Conservation (phyloP, 129 eudicot species). For the Lactuca saligna region DNA sequence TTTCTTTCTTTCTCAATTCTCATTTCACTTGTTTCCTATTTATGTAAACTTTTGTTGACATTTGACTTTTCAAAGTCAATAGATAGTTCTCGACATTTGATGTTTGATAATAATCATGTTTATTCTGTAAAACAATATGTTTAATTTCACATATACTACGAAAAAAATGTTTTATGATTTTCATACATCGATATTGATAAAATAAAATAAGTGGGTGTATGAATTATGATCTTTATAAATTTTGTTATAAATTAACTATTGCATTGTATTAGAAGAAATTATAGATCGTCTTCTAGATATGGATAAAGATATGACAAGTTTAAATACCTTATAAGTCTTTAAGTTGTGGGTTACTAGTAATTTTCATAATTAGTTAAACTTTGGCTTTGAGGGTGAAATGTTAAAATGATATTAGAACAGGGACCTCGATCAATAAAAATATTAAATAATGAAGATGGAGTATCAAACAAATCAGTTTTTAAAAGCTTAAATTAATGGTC, state of each 20-base stretch:
- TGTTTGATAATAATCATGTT: background rate
- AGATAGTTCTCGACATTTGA: background rate
- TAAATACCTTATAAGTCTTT: background rate
- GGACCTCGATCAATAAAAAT: too few relatives aligned
- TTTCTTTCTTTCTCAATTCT: background rate
- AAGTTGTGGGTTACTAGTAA: background rate
- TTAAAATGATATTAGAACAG: background rate
- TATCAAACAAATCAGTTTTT: background rate
- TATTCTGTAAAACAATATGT: too few relatives aligned
- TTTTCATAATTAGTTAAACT: background rate
- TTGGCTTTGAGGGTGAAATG: background rate
- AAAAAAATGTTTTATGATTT: too few relatives aligned
- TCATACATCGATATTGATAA: too few relatives aligned
- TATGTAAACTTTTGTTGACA: conserved; percentile 17
- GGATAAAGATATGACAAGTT: background rate
- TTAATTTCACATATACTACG: background rate
- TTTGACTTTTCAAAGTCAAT: conserved; percentile 24
- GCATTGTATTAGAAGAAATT: too few relatives aligned
- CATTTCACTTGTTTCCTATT: conserved; percentile 3
- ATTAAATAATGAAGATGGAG: background rate
- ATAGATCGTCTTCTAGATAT: too few relatives aligned
- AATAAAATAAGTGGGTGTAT: too few relatives aligned
- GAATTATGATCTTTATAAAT: background rate
- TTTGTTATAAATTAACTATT: background rate
- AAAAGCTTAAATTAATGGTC: conserved; percentile 24